Evolutionary conservation across 2,329 filamentous ascomycete species (phyloP).

Genomic region (Claviceps pusilla): DNA sequence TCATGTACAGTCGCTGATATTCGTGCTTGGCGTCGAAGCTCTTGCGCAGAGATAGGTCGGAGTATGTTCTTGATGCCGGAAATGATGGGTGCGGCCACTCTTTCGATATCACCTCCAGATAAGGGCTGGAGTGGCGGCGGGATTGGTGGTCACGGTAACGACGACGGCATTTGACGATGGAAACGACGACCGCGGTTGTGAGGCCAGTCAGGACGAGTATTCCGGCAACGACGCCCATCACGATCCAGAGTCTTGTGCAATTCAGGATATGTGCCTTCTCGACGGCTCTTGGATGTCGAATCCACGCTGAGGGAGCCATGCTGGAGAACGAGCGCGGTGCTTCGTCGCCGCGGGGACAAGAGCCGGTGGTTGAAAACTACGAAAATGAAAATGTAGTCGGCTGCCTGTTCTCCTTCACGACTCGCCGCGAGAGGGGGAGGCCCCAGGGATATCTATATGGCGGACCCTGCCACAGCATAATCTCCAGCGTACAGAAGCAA

Average conservation of each 20-base stretch:
- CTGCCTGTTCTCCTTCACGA: not conserved
- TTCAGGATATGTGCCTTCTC: not conserved
- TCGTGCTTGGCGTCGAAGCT: conserved; percentile 18
- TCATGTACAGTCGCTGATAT: conserved; percentile 23
- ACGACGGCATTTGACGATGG: not conserved
- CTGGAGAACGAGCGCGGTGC: not conserved
- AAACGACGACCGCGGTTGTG: not conserved
- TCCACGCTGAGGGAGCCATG: not conserved
- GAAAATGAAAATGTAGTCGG: not conserved
- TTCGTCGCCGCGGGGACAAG: not conserved
- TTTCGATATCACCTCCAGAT: not conserved
- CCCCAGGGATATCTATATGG: not conserved
- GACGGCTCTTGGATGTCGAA: not conserved
- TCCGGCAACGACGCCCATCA: not conserved
- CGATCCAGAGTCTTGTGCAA: not conserved
- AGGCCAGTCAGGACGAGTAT: not conserved
- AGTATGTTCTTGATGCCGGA: not conserved
- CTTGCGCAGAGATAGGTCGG: not conserved
- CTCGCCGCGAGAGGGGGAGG: no score
- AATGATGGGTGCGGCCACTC: not conserved
- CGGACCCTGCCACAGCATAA: not conserved
- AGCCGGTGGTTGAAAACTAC: not conserved
- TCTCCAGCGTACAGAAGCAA: not conserved
- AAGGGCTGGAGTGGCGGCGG: not conserved
- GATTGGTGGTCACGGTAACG: not conserved